These are phyloP conservation scores for Phytomonas sp. DNA, from an alignment of 208 protist species.

Conservation along the genomic window DNA sequence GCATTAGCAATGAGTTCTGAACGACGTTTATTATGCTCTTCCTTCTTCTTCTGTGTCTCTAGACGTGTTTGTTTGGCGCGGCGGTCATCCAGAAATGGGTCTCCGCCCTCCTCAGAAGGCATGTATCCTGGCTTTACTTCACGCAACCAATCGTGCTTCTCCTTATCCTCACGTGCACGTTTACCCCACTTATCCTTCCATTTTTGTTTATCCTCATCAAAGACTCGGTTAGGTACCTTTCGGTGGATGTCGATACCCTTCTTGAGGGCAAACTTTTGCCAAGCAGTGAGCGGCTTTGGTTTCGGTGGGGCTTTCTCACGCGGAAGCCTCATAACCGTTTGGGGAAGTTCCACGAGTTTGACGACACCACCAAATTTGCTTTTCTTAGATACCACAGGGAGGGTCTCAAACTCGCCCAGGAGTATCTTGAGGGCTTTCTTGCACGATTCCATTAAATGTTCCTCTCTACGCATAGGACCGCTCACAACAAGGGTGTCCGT, in stretches of 20 bases:
- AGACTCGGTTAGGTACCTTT: constrained; percentile 86
- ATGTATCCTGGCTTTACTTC: constrained; percentile 87
- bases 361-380: constrained; percentile 68
- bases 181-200: constrained; percentile 92
- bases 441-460: constrained; percentile 62
- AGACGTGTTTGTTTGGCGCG: constrained; percentile 76
- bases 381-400: constrained; percentile 68
- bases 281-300: constrained; percentile 84
- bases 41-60: constrained; percentile 86
- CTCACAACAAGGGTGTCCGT: constrained; percentile 75
- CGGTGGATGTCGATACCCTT: constrained; percentile 88
- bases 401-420: constrained; percentile 51
- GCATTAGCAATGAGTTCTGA: constrained; percentile 59
- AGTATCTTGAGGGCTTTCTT: constrained; percentile 57
- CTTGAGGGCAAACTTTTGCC: constrained; percentile 90
- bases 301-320: constrained; percentile 88
- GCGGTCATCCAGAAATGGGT: constrained; percentile 88
- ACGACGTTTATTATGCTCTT: constrained; percentile 85
- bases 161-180: constrained; percentile 80
- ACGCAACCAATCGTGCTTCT: constrained; percentile 89
- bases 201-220: constrained; percentile 84
- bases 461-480: constrained; percentile 70
- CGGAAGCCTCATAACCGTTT: constrained; percentile 77
- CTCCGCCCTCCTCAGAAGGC: constrained; percentile 78
- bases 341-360: constrained; percentile 68